Evolutionary conservation across 2,329 filamentous ascomycete genomes (phyloP).

Genomic region (Zelopaecilomyces penicillatus): DNA sequence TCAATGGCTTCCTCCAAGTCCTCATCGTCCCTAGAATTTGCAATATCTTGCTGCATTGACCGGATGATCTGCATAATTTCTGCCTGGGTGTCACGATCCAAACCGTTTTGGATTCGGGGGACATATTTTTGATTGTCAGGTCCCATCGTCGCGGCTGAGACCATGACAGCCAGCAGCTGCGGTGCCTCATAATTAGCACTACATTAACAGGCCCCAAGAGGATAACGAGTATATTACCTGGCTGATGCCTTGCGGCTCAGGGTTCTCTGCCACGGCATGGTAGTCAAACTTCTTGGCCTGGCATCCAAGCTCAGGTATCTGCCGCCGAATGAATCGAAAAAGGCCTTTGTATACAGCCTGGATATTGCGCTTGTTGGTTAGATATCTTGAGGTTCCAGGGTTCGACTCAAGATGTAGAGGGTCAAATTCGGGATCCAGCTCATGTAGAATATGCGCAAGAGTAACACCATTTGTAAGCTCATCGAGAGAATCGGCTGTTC

Average conservation of each 20-base stretch:
- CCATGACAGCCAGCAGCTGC: constrained; percentile 54
- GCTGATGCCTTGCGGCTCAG: constrained; percentile 44
- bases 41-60: constrained; percentile 31
- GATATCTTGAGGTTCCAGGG: constrained; percentile 33
- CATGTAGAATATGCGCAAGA: constrained; percentile 47
- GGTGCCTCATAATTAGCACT: constrained; percentile 19
- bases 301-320: constrained; percentile 42
- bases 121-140: constrained; percentile 49
- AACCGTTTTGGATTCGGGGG: constrained; percentile 30
- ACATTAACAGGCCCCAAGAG: not conserved
- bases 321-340: constrained; percentile 45
- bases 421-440: constrained; percentile 50
- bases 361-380: constrained; percentile 43
- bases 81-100: constrained; percentile 35
- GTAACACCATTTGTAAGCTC: constrained; percentile 45
- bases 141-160: constrained; percentile 52
- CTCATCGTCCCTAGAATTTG: constrained; percentile 27
- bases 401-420: constrained; percentile 43
- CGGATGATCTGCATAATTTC: constrained; percentile 38
- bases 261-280: constrained; percentile 49
- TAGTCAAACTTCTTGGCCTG: constrained; percentile 47
- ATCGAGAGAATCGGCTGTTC: constrained; percentile 39
- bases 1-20: constrained; percentile 31
- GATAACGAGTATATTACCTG: constrained; percentile 30
- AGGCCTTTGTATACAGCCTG: constrained; percentile 47